Evolutionary conservation across 805 yeast genomes (phyloP), one percentile per base, ranked within the genome.

Genomic region (Wickerhamomyces pijperi): DNA sequence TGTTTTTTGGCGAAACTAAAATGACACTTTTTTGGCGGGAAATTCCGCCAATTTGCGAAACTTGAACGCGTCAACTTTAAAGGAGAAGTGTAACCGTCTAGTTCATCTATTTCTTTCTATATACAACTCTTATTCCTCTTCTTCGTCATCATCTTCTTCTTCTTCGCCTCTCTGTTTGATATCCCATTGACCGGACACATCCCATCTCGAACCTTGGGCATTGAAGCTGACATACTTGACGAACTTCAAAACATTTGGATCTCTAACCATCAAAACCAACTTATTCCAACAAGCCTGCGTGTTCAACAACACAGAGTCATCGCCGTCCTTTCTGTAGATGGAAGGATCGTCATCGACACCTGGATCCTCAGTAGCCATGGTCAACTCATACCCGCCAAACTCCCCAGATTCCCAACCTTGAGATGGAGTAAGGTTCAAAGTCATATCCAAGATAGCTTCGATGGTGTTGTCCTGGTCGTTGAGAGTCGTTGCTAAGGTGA

Each of bases 161-260:
- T 61, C 70, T 2, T 61, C 68, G 5, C 59, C 76, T 4, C 54
- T 65, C 20, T 64, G 65, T 44, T 67, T 72, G 21, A 84, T 80
- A 47, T 75, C 78, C 92, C 95, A 90, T 51, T 80, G 82, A 40
- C 81, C 76, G 28, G 69, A 67, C 32, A 92, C 65, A 55, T 92
- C 99, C 95, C 95, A 92, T 55, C 98, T 70, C 32, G 92, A 78
- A 1, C 97, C 95, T 43, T 78, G 77, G 5, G 97, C 96, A 45
- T 75, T 75, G 58, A 74, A 75, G 53, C 95, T 83, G 16, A 90
- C 90, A 51, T 92, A 92, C 57, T 92, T 92, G 49, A 92, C 78
- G 59, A 92, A 92, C 58, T 88, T 82, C 61, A 94, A 64, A n/a
- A 90, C 88, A 36, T 78, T 73, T 8, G 82, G 76, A 54, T 92